Conservation (phyloP, 352 stramenopile species). For the Thalassiosira exigua region DNA sequence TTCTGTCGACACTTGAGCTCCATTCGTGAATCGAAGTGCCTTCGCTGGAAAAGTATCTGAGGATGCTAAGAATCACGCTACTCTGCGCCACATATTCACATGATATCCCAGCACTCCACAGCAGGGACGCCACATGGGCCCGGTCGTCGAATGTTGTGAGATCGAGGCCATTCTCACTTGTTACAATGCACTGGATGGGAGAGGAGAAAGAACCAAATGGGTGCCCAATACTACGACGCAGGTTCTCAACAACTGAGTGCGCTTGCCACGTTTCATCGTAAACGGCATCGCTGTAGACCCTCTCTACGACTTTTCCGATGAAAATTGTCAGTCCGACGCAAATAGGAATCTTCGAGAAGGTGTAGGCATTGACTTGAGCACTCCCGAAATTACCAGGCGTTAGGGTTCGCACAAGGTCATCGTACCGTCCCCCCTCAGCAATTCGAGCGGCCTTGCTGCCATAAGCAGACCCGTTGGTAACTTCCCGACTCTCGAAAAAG, state of each 20-base stretch:
- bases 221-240: constrained; percentile 67
- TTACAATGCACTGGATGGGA: constrained; percentile 68
- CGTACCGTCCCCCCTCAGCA: constrained; percentile 77
- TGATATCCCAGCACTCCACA: constrained; percentile 72
- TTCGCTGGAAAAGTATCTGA: constrained; percentile 51
- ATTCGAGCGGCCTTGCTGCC: constrained; percentile 63
- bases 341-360: constrained; percentile 62
- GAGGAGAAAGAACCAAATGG: constrained; percentile 45
- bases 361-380: constrained; percentile 60
- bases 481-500: constrained; percentile 55
- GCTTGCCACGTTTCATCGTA: constrained; percentile 16
- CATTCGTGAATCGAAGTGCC: constrained; percentile 46
- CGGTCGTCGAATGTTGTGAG: constrained; percentile 51
- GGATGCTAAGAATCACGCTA: constrained; percentile 70
- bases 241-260: constrained; percentile 53
- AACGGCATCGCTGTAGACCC: constrained; percentile 65
- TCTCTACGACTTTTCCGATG: constrained; percentile 73
- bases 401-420: constrained; percentile 68
- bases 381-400: constrained; percentile 78
- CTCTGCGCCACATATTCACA: constrained; percentile 79
- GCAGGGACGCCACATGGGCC: constrained; percentile 57
- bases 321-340: constrained; percentile 69
- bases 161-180: constrained; percentile 70
- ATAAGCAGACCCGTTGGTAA: constrained; percentile 16
- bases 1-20: constrained; percentile 48